Evolutionary conservation across 495 filamentous ascomycete genomes (phyloP).

Genomic region (Penicillium coprophilum): DNA sequence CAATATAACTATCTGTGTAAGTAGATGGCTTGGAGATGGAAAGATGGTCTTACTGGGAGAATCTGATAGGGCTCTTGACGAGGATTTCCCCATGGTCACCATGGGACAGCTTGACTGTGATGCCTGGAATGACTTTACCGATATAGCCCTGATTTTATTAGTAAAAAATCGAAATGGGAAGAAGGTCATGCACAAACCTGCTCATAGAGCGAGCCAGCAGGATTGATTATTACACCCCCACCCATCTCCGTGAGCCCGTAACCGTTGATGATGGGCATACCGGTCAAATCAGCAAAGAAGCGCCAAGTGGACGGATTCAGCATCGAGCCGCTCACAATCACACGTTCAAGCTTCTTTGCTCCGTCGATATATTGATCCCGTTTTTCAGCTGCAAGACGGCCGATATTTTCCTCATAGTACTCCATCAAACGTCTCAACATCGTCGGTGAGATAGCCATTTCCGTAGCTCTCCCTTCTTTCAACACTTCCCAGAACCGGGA

Average conservation of each 20-base stretch:
- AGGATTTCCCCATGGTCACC: constrained; percentile 9
- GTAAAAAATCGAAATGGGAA: constrained; percentile 1
- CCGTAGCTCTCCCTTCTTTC: constrained; percentile 3
- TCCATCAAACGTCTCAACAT: constrained; percentile 7
- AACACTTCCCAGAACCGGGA: constrained; percentile 7
- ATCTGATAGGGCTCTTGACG: constrained; percentile 9
- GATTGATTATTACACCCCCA: constrained; percentile 4
- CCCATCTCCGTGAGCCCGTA: constrained; percentile 10
- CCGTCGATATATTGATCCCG: constrained; percentile 9
- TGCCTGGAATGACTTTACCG: constrained; percentile 2
- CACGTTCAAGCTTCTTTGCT: constrained; percentile 4
- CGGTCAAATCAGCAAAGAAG: constrained; percentile 9
- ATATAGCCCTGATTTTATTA: constrained; percentile 7
- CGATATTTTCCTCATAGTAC: constrained; percentile 8
- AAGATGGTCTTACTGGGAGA: constrained; percentile 11
- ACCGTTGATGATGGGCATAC: constrained; percentile 9
- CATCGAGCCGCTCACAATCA: constrained; percentile 2
- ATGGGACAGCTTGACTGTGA: constrained; percentile 6
- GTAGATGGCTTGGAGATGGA: constrained; percentile 7
- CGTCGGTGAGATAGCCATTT: background rate
- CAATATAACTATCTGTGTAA: constrained; percentile 10
- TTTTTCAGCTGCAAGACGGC: constrained; percentile 8
- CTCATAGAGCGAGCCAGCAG: constrained; percentile 1
- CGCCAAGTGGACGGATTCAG: constrained; percentile 6
- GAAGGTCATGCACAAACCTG: background rate